Evolutionary conservation across 768 basidiomycete genomes (phyloP).

Genomic region (Pleurotus salmoneostramineus): DNA sequence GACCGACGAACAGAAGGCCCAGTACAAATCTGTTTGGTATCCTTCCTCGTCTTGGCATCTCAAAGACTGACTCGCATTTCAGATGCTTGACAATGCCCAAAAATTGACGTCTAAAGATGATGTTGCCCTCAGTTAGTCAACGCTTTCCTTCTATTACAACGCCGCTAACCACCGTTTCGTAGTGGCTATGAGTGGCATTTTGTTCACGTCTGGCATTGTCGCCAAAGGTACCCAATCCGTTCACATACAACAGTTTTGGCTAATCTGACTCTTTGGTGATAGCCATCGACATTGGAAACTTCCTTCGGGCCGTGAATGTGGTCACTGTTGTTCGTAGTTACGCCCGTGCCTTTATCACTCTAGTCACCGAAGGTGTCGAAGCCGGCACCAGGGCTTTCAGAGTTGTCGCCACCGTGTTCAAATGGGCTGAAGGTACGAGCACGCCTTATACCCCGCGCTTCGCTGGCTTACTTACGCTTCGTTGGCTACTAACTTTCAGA

Average conservation of each 20-base stretch:
- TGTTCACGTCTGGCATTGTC: neutral
- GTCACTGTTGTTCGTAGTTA: slow-evolving; percentile 1
- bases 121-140: neutral
- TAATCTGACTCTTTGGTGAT: neutral
- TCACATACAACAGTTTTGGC: too few relatives aligned
- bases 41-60: neutral
- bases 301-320: slow-evolving; percentile 3
- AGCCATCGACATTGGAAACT: slow-evolving; percentile 3
- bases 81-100: neutral
- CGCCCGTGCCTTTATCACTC: slow-evolving; percentile 3
- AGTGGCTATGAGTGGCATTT: slow-evolving; percentile 4
- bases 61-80: neutral
- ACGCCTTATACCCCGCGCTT: neutral
- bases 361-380: slow-evolving; percentile 2
- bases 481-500: neutral
- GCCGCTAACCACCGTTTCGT: neutral
- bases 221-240: neutral
- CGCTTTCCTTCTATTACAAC: neutral
- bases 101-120: neutral
- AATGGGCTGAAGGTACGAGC: slow-evolving; percentile 3
- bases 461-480: neutral
- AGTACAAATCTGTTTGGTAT: neutral
- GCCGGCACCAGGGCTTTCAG: neutral
- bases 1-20: neutral
- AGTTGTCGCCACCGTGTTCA: neutral